Conservation (phyloP, 164 flowering plant genomes). For the Aristolochia californica region DNA sequence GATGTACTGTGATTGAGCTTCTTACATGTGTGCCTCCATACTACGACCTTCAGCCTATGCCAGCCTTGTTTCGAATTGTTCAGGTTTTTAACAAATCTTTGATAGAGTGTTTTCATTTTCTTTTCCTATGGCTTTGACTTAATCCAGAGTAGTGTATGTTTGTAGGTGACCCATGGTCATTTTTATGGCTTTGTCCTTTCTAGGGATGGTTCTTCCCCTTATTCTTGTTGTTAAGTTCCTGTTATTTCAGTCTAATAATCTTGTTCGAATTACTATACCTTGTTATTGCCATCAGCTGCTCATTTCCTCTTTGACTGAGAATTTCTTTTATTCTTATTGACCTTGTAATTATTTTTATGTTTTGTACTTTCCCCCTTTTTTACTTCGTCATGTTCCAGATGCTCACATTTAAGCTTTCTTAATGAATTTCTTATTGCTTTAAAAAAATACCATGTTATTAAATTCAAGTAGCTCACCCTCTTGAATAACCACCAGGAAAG, state of each 20-base stretch:
- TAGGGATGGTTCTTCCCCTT: neutral
- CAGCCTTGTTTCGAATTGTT: conserved; percentile 95
- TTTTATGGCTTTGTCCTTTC: neutral
- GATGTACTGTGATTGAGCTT: conserved; percentile 98
- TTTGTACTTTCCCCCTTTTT: neutral
- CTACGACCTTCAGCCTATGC: conserved; percentile 99
- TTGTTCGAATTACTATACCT: no score
- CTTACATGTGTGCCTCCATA: conserved; percentile 97
- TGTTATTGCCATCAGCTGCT: no score
- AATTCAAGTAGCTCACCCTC: no score
- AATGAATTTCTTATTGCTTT: no score
- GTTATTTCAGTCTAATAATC: no score
- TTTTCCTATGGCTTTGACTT: neutral
- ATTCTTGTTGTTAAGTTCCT: neutral
- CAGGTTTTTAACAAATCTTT: conserved; percentile 43
- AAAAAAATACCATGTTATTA: no score
- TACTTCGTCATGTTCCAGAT: neutral
- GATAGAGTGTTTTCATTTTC: neutral
- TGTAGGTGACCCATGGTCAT: neutral
- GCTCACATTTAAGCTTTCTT: neutral
- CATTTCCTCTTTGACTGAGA: no score
- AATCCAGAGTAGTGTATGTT: neutral
- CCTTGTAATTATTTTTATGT: neutral
- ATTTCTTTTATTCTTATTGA: no score
- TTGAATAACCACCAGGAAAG: no score